These are phyloP conservation scores for Cryptococcus maquisensis DNA, from an alignment of 1,284 basidiomycete species.

Conservation along the genomic window DNA sequence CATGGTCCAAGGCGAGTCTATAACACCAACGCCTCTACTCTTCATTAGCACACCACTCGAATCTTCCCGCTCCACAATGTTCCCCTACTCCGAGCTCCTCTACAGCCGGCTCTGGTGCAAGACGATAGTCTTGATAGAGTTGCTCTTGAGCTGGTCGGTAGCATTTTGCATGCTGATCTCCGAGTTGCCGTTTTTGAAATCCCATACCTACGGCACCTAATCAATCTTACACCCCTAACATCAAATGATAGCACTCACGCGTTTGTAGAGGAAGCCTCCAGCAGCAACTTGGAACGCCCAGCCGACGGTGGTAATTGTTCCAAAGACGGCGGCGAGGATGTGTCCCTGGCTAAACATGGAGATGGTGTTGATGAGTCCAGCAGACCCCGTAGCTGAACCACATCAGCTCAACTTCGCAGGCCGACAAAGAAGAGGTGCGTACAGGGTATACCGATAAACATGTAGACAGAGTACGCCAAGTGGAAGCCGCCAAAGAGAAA, in stretches of 20 bases:
- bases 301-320: slow-evolving; percentile 72
- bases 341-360: slow-evolving; percentile 58
- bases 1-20: no score
- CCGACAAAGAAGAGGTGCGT: slow-evolving; percentile 14
- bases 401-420: slow-evolving; percentile 36
- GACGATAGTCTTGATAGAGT: slow-evolving; percentile 43
- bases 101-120: slow-evolving; percentile 39
- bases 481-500: slow-evolving; percentile 95
- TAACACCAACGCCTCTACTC: no score
- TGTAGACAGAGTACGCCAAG: slow-evolving; percentile 77
- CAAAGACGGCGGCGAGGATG: slow-evolving; percentile 71
- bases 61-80: no score
- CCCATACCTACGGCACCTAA: slow-evolving; percentile 33
- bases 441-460: slow-evolving; percentile 77
- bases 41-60: no score
- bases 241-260: slow-evolving; percentile 17
- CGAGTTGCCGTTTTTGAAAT: slow-evolving; percentile 47
- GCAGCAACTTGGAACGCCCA: slow-evolving; percentile 71
- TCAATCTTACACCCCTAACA: background rate
- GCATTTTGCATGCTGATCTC: slow-evolving; percentile 46
- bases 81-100: no score
- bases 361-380: slow-evolving; percentile 91
- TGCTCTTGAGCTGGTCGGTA: slow-evolving; percentile 38
- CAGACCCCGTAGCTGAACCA: slow-evolving; percentile 72
- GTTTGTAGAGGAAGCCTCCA: slow-evolving; percentile 47